Evolutionary conservation across 2,329 filamentous ascomycete species (phyloP), one percentile per base, ranked within the genome.

Genomic region (Calonectria hawksworthii): DNA sequence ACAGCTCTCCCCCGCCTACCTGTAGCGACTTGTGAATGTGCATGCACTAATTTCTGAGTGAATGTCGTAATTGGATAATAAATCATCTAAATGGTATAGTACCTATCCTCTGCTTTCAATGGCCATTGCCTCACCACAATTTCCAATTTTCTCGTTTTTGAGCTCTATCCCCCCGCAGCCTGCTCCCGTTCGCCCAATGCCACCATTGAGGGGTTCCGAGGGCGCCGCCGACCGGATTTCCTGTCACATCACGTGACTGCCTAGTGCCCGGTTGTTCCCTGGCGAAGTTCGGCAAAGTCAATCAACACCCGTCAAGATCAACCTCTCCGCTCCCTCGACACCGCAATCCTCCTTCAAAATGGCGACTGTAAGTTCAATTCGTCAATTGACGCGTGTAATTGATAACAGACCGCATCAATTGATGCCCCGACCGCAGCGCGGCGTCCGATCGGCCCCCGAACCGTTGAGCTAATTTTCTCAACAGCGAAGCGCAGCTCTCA

Each of bases 401-500:
- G 74, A 78, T 75, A 30, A 34, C 56, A 79, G 68, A 74, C 73
- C 68, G 38, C 56, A 61, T 72, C 76, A 75, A 79, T 75, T 59
- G 72, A 70, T 52, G 4, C 34, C 34, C 73, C 72, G 63, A 32
- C 30, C 65, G 61, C 70, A 38, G 74, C 18, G 38, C 68, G 78
- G 75, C 79, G 70, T 68, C 74, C 75, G 66, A 66, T 75, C 69
- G 76, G 70, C 75, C 68, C 68, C 76, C 72, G 75, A 78, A 74
- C 56, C 70, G 75, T 80, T 89, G 89, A 90, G 89, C 90, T 91
- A 90, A 91, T 90, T 90, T 89, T 84, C 80, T 80, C 74, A 78
- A 87, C 87, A 99, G 96, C 94, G 96, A 92, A 98, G 95, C 92
- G 96, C 96, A 91, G 96, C 96, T 88, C 93, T 98, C 89, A 99